Evolutionary conservation across 2,329 filamentous ascomycete genomes (phyloP).

Genomic region (Celoporthe dispersa): DNA sequence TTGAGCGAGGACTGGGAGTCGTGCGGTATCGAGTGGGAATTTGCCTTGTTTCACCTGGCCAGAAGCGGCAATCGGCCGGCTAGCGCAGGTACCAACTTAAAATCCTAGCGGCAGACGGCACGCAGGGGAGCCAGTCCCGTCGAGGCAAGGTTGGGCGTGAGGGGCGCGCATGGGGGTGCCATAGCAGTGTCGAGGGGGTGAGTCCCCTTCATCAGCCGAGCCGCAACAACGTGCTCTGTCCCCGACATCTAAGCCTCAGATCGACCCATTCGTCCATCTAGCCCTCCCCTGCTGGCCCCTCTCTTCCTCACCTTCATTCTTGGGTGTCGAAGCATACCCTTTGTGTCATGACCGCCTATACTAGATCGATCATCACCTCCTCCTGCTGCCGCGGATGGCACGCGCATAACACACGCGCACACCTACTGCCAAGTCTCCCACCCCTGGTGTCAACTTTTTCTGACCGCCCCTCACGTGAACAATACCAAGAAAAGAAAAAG

Average conservation of each 20-base stretch:
- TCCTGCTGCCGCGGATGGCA: no score
- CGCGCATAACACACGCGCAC: no score
- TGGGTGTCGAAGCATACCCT: not conserved
- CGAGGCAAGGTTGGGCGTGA: not conserved
- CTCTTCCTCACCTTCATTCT: not conserved
- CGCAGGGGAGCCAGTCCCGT: slow-evolving; percentile 2
- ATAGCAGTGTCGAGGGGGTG: not conserved
- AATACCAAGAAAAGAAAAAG: no score
- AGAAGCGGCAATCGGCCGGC: not conserved
- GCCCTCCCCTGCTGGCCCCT: not conserved
- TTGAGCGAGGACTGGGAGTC: not conserved
- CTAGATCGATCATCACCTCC: not conserved
- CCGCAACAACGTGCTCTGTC: not conserved
- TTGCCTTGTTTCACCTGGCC: slow-evolving; percentile 3
- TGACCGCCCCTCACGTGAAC: not conserved
- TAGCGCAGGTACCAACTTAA: slow-evolving; percentile 10
- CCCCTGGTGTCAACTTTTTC: not conserved
- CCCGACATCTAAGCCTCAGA: not conserved
- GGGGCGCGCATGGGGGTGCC: not conserved
- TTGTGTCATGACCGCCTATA: not conserved
- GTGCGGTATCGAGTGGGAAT: not conserved
- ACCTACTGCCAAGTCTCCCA: no score
- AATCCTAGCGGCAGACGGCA: slow-evolving; percentile 4
- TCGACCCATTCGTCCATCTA: not conserved
- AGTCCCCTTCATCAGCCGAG: slow-evolving; percentile 6